These are phyloP conservation scores for Lachnellula cervina DNA, from an alignment of 2,329 filamentous ascomycete genomes.

Conservation along the genomic window DNA sequence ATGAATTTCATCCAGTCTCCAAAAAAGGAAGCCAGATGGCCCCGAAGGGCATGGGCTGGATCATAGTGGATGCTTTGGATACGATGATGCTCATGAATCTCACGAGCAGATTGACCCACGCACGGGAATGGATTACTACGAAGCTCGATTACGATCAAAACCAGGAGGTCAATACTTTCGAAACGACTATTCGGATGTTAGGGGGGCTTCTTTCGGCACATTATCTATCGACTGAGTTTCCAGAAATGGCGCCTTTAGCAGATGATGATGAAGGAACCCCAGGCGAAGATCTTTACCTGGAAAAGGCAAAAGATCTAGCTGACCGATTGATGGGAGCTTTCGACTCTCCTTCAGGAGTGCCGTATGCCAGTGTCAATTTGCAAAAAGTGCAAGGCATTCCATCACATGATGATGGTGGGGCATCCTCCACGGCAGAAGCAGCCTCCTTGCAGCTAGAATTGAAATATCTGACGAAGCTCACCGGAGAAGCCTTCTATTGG, in stretches of 20 bases:
- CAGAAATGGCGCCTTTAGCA: conserved; percentile 67
- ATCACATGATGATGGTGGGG: conserved; percentile 79
- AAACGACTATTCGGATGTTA: conserved; percentile 96
- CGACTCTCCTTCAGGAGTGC: conserved; percentile 79
- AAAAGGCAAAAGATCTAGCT: conserved; percentile 90
- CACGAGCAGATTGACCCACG: conserved; percentile 76
- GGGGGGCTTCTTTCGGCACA: conserved; percentile 90
- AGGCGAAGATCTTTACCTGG: conserved; percentile 88
- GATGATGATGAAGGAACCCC: conserved; percentile 67
- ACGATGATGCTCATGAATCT: conserved; percentile 99
- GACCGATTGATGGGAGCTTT: conserved; percentile 85
- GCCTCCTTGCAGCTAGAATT: conserved; percentile 92
- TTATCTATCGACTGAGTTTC: conserved; percentile 82
- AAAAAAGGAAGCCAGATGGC: conserved; percentile 82
- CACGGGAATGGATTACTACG: conserved; percentile 81
- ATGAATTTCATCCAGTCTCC: conserved; percentile 80
- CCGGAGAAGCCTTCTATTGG: conserved; percentile 90
- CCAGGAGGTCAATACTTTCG: conserved; percentile 95
- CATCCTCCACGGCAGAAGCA: conserved; percentile 90
- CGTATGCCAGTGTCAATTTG: conserved; percentile 86
- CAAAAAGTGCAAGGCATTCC: conserved; percentile 69
- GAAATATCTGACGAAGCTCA: conserved; percentile 93
- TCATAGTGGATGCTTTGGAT: conserved; percentile 92
- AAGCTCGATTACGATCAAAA: conserved; percentile 83
- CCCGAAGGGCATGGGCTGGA: conserved; percentile 88